Percentiles rank a stretch among this genome's conserved stretches.
phyloP scores from a whole-genome alignment of 2,329 filamentous ascomycete species.

The Talaromyces verruculosus region DNA sequence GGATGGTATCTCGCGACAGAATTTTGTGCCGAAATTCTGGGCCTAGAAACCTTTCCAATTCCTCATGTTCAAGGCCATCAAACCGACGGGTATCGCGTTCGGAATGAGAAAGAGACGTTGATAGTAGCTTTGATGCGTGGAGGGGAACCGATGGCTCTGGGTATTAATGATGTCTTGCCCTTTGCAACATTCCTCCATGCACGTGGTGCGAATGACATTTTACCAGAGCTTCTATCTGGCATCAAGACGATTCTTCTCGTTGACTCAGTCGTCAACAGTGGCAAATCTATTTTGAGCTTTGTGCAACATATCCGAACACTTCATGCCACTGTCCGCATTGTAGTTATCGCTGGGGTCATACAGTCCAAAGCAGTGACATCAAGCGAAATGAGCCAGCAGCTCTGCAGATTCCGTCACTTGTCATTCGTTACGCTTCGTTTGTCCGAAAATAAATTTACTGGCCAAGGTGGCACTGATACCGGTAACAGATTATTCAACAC shows the following conservation, averaged over 20 bases:
- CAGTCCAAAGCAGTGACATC: conserved; percentile 41
- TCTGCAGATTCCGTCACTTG: conserved; percentile 32
- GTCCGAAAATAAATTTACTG: conserved; percentile 59
- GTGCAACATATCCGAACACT: conserved; percentile 49
- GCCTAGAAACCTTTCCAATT: conserved; percentile 52
- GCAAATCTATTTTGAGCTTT: conserved; percentile 53
- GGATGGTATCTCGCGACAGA: conserved; percentile 57
- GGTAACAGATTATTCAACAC: conserved; percentile 62
- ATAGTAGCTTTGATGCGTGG: conserved; percentile 65
- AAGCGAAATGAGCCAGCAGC: conserved; percentile 21
- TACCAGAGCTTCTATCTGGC: conserved; percentile 42
- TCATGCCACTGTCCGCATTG: conserved; percentile 45
- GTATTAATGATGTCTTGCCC: conserved; percentile 56
- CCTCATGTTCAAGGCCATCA: conserved; percentile 53
- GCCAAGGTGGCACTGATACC: conserved; percentile 56
- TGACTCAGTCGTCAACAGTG: conserved; percentile 62
- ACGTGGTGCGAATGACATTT: conserved; percentile 43
- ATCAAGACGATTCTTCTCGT: conserved; percentile 53
- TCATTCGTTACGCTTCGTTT: conserved; percentile 54
- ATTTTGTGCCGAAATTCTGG: conserved; percentile 48
- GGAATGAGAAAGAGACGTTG: conserved; percentile 49
- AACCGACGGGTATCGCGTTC: conserved; percentile 50
- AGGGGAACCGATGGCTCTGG: conserved; percentile 62
- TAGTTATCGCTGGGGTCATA: conserved; percentile 58
- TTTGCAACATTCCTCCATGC: conserved; percentile 55